A percentile compares a stretch with the other conserved stretches of the same genome.
phyloP scores from a whole-genome alignment of 1,284 basidiomycete genomes.

The Sutorius eximius region DNA sequence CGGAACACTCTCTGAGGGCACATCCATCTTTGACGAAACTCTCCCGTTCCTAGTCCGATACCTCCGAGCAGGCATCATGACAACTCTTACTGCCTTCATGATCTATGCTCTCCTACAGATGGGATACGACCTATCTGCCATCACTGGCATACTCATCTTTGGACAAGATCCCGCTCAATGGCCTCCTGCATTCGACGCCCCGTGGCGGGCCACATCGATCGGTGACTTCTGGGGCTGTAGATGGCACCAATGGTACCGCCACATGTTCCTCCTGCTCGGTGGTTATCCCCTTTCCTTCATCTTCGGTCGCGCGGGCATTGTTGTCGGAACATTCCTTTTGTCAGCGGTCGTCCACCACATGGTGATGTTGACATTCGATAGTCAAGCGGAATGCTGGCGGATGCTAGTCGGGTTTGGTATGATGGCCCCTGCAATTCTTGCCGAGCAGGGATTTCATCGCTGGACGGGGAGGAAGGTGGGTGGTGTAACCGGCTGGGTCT shows the following conservation, averaged over 20 bases:
- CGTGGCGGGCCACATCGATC: too few relatives aligned
- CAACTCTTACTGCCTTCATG: slow-evolving; percentile 6
- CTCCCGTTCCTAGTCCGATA: too few relatives aligned
- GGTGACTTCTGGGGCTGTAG: too few relatives aligned
- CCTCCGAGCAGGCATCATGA: background rate
- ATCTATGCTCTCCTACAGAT: too few relatives aligned
- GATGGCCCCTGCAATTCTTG: slow-evolving; percentile 49
- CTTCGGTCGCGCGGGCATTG: slow-evolving; percentile 44
- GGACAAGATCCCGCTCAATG: too few relatives aligned
- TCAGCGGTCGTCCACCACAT: slow-evolving; percentile 56
- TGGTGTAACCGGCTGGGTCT: slow-evolving; percentile 42
- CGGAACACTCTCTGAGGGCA: slow-evolving; percentile 17
- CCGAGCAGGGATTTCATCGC: slow-evolving; percentile 39
- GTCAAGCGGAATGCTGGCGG: slow-evolving; percentile 42
- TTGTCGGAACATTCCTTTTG: slow-evolving; percentile 54
- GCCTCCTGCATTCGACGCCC: too few relatives aligned
- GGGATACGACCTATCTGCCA: too few relatives aligned
- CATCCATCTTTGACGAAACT: too few relatives aligned
- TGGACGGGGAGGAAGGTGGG: slow-evolving; percentile 41
- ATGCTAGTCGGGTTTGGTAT: slow-evolving; percentile 55
- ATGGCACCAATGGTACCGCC: slow-evolving; percentile 11
- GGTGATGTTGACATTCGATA: slow-evolving; percentile 52
- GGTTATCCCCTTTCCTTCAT: slow-evolving; percentile 35
- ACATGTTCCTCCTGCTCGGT: slow-evolving; percentile 33
- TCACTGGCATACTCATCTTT: too few relatives aligned